Percentiles rank a stretch among this genome's conserved stretches.
Conservation (phyloP, 805 yeast species). For the Hyphopichia homilentoma region DNA sequence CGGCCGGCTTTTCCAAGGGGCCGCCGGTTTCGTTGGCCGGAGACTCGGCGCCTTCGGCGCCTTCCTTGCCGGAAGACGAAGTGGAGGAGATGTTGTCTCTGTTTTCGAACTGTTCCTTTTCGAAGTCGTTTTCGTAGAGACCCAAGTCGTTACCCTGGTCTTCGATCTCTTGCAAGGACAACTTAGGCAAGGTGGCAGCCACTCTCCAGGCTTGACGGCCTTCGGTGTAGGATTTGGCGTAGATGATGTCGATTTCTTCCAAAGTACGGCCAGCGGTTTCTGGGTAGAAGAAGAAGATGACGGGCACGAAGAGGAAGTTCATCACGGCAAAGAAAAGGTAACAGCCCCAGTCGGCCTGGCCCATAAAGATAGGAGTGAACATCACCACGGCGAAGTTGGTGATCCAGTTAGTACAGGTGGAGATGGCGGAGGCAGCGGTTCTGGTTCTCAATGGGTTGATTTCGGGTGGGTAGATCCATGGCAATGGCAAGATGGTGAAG, state of each 20-base stretch:
- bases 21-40: not conserved
- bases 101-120: constrained; percentile 31
- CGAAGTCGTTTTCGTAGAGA: constrained; percentile 43
- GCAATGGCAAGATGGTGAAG: constrained; percentile 29
- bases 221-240: constrained; percentile 59
- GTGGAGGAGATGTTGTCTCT: constrained; percentile 24
- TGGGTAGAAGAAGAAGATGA: constrained; percentile 29
- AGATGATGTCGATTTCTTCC: constrained; percentile 48
- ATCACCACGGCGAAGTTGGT: constrained; percentile 27
- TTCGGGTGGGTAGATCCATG: constrained; percentile 48
- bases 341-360: constrained; percentile 39
- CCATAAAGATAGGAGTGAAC: constrained; percentile 43
- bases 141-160: constrained; percentile 58
- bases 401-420: constrained; percentile 44
- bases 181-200: constrained; percentile 59
- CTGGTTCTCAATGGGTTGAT: constrained; percentile 45
- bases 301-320: constrained; percentile 35
- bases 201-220: constrained; percentile 58
- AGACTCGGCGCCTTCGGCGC: constrained; percentile 3
- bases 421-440: constrained; percentile 41
- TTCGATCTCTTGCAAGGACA: constrained; percentile 55
- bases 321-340: constrained; percentile 40
- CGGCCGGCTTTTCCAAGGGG: not conserved
- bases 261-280: constrained; percentile 32
- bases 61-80: constrained; percentile 10